Percentiles rank a stretch among this genome's conserved stretches.
Conservation (phyloP, 208 protist genomes). For the Tritrichomonas foetus region DNA sequence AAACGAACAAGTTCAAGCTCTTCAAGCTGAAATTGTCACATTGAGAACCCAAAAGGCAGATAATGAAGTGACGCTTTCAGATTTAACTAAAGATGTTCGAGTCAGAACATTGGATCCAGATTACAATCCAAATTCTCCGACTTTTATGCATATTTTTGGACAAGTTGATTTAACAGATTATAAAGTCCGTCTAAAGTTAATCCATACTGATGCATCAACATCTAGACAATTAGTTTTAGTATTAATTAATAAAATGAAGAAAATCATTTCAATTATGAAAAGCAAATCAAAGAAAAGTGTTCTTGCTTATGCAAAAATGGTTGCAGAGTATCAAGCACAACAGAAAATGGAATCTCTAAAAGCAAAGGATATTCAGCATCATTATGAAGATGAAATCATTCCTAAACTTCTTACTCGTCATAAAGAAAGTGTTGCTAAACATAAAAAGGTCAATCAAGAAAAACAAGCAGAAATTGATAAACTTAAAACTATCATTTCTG, state of each 20-base stretch:
- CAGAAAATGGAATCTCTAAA: background rate
- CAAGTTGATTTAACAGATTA: background rate
- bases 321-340: background rate
- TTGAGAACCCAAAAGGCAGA: background rate
- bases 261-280: background rate
- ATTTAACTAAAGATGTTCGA: background rate
- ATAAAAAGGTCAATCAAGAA: background rate
- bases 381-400: slow-evolving; percentile 35
- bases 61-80: background rate
- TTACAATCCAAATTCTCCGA: background rate
- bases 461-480: background rate
- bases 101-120: background rate
- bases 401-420: background rate
- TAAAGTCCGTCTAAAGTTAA: background rate
- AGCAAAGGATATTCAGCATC: background rate
- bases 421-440: background rate
- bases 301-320: no score
- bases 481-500: background rate
- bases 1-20: background rate
- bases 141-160: background rate
- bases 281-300: background rate
- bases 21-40: background rate
- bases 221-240: background rate
- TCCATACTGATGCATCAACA: background rate
- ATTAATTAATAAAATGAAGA: background rate